phyloP scores from a whole-genome alignment of 2,329 filamentous ascomycete genomes.

The Fusarium sp. region DNA sequence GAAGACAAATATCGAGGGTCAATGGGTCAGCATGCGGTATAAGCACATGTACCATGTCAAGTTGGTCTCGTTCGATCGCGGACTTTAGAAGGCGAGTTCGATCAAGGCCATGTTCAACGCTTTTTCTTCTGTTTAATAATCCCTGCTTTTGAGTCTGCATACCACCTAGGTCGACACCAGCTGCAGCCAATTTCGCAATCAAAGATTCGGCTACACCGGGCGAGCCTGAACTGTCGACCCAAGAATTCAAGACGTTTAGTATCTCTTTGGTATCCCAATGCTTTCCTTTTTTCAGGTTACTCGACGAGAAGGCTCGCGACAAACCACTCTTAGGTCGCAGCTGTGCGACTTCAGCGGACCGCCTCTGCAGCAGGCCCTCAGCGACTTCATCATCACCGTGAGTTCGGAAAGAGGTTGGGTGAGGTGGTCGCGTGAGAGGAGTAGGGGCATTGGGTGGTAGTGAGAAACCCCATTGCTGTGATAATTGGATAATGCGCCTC shows the following conservation, averaged over 20 bases:
- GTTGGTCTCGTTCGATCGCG: conserved; percentile 61
- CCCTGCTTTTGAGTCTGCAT: conserved; percentile 59
- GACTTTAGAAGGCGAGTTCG: conserved; percentile 62
- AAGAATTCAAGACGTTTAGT: conserved; percentile 61
- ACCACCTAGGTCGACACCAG: conserved; percentile 63
- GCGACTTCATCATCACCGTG: conserved; percentile 62
- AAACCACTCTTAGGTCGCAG: conserved; percentile 53
- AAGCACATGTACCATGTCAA: conserved; percentile 65
- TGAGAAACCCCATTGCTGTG: conserved; percentile 60
- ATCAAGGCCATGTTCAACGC: conserved; percentile 59
- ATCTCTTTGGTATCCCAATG: conserved; percentile 64
- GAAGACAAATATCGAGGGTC: conserved; percentile 61
- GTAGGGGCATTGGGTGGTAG: conserved; percentile 52
- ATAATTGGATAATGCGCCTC: conserved; percentile 61
- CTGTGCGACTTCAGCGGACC: conserved; percentile 50
- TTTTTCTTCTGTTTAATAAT: conserved; percentile 60
- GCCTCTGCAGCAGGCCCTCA: conserved; percentile 64
- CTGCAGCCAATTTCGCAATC: conserved; percentile 59
- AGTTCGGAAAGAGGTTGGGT: conserved; percentile 56
- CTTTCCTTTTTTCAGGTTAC: conserved; percentile 58
- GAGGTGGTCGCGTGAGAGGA: conserved; percentile 55
- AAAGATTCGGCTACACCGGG: conserved; percentile 67
- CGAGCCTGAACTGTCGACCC: conserved; percentile 60
- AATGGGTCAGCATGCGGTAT: conserved; percentile 63
- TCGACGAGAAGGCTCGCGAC: conserved; percentile 52